These are phyloP conservation scores for Serendipita indica DNA, from an alignment of 768 basidiomycete species.

Conservation along the genomic window DNA sequence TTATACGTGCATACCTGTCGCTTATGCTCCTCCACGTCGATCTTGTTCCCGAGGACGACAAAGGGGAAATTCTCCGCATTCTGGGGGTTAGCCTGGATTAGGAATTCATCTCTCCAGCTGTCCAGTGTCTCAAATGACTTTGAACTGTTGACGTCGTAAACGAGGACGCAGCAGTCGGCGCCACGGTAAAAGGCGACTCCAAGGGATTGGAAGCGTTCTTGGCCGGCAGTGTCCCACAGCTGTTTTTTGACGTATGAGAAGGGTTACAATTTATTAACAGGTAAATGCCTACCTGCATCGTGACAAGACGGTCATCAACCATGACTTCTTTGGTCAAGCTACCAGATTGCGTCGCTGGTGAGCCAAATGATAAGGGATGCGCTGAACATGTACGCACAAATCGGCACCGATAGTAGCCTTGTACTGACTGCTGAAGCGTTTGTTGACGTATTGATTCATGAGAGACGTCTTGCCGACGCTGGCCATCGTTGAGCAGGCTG, in stretches of 20 bases:
- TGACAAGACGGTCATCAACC: constrained; percentile 94
- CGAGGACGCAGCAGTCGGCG: constrained; percentile 96
- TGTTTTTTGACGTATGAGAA: too few species aligned
- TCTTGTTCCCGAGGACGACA: constrained; percentile 99
- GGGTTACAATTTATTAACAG: not conserved
- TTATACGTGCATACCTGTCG: constrained; percentile 48
- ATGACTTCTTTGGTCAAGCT: constrained; percentile 97
- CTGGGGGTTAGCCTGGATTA: constrained; percentile 96
- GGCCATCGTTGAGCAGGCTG: constrained; percentile 50
- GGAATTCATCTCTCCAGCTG: constrained; percentile 98
- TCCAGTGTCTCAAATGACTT: constrained; percentile 98
- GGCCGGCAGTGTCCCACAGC: constrained; percentile 99
- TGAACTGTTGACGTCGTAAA: constrained; percentile 96
- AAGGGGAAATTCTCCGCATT: constrained; percentile 99
- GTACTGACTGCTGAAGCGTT: constrained; percentile 98
- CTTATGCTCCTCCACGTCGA: constrained; percentile 97
- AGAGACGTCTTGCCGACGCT: constrained; percentile 99
- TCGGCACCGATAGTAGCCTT: constrained; percentile 97
- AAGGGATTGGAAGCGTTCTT: constrained; percentile 98
- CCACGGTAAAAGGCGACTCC: constrained; percentile 99
- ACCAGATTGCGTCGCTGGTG: not conserved
- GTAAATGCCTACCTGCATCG: constrained; percentile 70
- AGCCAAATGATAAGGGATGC: constrained; percentile 17
- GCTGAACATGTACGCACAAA: constrained; percentile 46
- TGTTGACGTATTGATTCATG: constrained; percentile 99